phyloP scores from a whole-genome alignment of 108 stramenopile species.

The Nitzschia sp. region DNA sequence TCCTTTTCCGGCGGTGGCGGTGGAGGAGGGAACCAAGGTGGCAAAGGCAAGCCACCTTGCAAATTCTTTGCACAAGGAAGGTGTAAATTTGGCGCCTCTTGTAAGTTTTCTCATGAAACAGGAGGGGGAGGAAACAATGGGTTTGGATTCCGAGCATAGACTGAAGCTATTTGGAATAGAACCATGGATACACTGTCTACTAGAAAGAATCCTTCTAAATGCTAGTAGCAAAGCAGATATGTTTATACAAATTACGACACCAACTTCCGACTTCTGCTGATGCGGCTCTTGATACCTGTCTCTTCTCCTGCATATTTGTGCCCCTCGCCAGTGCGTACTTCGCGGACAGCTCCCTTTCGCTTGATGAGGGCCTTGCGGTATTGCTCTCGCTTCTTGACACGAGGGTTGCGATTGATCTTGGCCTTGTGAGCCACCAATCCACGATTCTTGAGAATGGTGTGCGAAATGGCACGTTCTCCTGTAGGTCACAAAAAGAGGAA shows the following conservation, averaged over 20 bases:
- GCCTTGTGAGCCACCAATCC: conserved; percentile 96
- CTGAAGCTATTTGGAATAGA: neutral
- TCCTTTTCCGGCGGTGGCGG: conserved; percentile 27
- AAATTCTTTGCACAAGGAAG: conserved; percentile 74
- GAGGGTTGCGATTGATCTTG: conserved; percentile 95
- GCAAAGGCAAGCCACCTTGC: conserved; percentile 49
- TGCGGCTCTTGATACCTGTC: conserved; percentile 86
- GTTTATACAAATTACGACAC: conserved; percentile 16
- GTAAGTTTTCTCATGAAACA: conserved; percentile 71
- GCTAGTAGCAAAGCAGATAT: neutral
- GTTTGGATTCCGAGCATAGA: too few species aligned
- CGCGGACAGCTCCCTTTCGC: conserved; percentile 93
- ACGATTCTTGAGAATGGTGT: conserved; percentile 88
- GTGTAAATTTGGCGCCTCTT: conserved; percentile 68
- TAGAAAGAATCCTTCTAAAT: too few species aligned
- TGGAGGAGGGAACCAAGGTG: conserved; percentile 11
- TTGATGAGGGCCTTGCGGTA: conserved; percentile 92
- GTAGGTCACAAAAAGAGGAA: neutral
- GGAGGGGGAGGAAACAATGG: conserved; percentile 19
- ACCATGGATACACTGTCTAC: neutral
- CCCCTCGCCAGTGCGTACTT: conserved; percentile 79
- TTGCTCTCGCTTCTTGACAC: conserved; percentile 95
- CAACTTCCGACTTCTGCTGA: conserved; percentile 86
- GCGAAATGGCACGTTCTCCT: conserved; percentile 85
- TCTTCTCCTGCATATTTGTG: conserved; percentile 88